Conservation (phyloP, 352 stramenopile species). For the Pythium diclinum region DNA sequence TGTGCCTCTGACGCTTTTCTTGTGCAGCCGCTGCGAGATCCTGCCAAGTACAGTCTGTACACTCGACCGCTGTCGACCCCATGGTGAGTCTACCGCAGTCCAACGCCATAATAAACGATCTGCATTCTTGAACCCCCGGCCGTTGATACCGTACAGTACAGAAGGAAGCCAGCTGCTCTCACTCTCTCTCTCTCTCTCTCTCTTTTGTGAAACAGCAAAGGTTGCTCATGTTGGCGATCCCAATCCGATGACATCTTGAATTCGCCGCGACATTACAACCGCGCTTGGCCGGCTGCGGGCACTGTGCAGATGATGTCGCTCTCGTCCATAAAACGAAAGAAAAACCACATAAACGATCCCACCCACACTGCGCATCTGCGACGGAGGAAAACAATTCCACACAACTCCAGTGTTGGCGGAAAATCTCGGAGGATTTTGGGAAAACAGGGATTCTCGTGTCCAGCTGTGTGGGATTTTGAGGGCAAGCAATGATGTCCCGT, state of each 20-base stretch:
- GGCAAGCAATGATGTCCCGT: neutral
- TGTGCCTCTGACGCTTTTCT: conserved; percentile 9
- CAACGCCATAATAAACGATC: neutral
- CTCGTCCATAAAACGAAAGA: neutral
- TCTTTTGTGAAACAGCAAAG: neutral
- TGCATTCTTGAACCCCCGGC: conserved; percentile 2
- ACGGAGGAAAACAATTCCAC: neutral
- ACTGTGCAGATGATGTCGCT: neutral
- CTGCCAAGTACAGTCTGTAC: neutral
- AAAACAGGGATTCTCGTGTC: neutral
- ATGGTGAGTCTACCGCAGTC: neutral
- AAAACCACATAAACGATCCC: neutral
- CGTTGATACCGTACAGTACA: neutral
- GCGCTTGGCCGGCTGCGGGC: neutral
- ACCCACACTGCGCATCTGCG: neutral
- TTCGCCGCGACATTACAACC: conserved; percentile 1
- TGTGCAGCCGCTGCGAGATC: conserved; percentile 1
- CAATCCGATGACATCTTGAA: neutral
- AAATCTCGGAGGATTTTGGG: conserved; percentile 2
- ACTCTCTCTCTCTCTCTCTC: neutral
- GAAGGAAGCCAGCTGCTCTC: neutral
- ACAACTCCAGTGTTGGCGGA: neutral
- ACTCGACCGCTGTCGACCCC: conserved; percentile 1
- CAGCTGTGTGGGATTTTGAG: neutral
- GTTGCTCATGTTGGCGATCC: conserved; percentile 1